phyloP scores from a whole-genome alignment of 2,329 filamentous ascomycete genomes.

The Fusarium caatingaense region DNA sequence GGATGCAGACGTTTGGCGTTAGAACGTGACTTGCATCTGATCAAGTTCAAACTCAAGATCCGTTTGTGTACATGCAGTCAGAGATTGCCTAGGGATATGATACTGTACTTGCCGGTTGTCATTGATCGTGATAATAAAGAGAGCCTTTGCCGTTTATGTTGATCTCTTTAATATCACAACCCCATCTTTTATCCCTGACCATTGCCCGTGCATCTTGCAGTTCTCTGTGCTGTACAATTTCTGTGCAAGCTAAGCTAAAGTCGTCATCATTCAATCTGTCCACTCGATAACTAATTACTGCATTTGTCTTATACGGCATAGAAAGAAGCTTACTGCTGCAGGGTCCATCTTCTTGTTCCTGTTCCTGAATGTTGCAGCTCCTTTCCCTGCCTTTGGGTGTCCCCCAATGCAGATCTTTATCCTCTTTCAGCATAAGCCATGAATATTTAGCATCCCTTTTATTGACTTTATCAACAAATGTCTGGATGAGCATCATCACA shows the following conservation, averaged over 20 bases:
- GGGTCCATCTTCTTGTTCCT: slow-evolving; percentile 1
- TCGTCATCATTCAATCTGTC: slow-evolving; percentile 2
- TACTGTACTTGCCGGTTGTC: slow-evolving; percentile 3
- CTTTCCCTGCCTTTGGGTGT: slow-evolving; percentile 15
- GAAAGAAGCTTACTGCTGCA: slow-evolving; percentile 9
- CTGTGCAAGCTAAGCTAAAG: background rate
- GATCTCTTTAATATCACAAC: slow-evolving; percentile 6
- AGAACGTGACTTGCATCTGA: background rate
- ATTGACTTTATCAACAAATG: background rate
- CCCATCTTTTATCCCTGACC: slow-evolving; percentile 21
- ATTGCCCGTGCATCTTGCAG: slow-evolving; percentile 9
- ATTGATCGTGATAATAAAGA: slow-evolving; percentile 20
- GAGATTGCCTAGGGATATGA: slow-evolving; percentile 45
- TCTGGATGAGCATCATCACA: background rate
- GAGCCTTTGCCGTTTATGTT: background rate
- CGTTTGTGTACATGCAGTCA: slow-evolving; percentile 17
- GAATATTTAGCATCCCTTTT: slow-evolving; percentile 1
- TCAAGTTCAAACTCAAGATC: slow-evolving; percentile 13
- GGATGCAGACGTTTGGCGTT: slow-evolving; percentile 10
- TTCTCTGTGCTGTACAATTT: background rate
- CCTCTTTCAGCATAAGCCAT: slow-evolving; percentile 12
- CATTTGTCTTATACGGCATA: background rate
- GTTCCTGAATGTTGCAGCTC: slow-evolving; percentile 2
- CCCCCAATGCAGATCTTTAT: slow-evolving; percentile 19
- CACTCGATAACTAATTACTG: slow-evolving; percentile 2